Evolutionary conservation across 106 monocot species (phyloP), one percentile per base, ranked within the genome.

Genomic region (Apostasia ramifera): DNA sequence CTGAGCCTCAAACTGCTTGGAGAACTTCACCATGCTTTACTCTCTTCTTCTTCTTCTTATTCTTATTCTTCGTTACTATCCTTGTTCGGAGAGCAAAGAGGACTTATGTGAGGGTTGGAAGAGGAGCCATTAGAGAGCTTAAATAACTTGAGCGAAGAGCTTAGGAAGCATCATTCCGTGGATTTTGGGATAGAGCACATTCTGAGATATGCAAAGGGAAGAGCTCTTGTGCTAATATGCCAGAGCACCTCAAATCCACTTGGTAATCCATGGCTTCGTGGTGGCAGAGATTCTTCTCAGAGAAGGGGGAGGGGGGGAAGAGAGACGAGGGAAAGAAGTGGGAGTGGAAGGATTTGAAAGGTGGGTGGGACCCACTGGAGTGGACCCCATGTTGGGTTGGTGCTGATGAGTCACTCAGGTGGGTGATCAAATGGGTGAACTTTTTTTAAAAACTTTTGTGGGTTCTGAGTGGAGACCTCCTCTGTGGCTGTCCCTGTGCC

Each of bases 1-100:
- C 78, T 93, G 93, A 41, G 83, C 98, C 67, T 93, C 90, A 72
- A 93, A 93, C 66, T 98, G 98, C 78, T 98, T 98, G 6, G 93
- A 93, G 54, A 98, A 98, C 87, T 98, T 98, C 69, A 98, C 93
- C 98, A 93, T 93, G 8, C 50, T 55, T 7, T 14, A 40, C 62
- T 78, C 10, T 60, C 54, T 60, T 44, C n/a, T n/a, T 8, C 51
- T 63, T 48, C 14, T 1, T 43, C 58, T 43, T 47, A 69, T 46
- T 48, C 63, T 26, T 15, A 43, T 0, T 40, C 14, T 50, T 9
- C 10, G 56, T 47, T 65, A 6, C 65, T 65, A 0, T 37, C 1
- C 8, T 48, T 11, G 26, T 49, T 26, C 0, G 6, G 1, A 2
- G 9, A 13, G 60, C 10, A 40, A 11, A 51, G 38, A 41, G 2